Evolutionary conservation across 805 yeast species (phyloP).

Genomic region (Spathaspora gorwiae): DNA sequence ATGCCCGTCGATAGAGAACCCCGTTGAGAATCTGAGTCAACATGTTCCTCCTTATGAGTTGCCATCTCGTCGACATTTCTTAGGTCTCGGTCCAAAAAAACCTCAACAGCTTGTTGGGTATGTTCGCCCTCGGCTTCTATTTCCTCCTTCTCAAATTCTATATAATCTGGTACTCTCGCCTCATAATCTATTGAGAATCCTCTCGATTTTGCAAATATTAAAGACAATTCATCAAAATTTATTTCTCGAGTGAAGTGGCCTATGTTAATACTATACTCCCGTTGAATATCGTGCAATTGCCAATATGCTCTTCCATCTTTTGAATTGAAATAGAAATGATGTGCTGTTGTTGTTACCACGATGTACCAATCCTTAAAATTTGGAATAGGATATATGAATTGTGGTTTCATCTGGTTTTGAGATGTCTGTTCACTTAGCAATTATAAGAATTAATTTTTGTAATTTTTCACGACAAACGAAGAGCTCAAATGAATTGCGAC

Average conservation of each 20-base stretch:
- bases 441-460: no score
- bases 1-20: slow-evolving; percentile 1
- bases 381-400: slow-evolving; percentile 17
- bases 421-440: no score
- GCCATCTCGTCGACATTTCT: slow-evolving; percentile 3
- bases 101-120: slow-evolving; percentile 5
- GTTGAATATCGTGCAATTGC: slow-evolving; percentile 27
- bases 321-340: slow-evolving; percentile 30
- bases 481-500: no score
- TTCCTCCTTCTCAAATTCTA: slow-evolving; percentile 6
- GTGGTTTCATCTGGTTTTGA: slow-evolving; percentile 7
- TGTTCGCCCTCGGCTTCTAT: slow-evolving; percentile 3
- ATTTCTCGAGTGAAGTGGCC: slow-evolving; percentile 16
- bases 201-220: slow-evolving; percentile 23
- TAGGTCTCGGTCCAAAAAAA: slow-evolving; percentile 10
- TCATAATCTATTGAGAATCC: slow-evolving; percentile 13
- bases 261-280: slow-evolving; percentile 16
- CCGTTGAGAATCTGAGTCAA: background rate
- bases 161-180: background rate
- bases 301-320: slow-evolving; percentile 21
- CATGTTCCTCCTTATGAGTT: background rate
- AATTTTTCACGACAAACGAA: no score
- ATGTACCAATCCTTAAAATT: slow-evolving; percentile 21
- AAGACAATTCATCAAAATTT: slow-evolving; percentile 25
- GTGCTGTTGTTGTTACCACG: slow-evolving; percentile 20